phyloP scores from a whole-genome alignment of 2,329 filamentous ascomycete species.

The Botryotinia calthae region DNA sequence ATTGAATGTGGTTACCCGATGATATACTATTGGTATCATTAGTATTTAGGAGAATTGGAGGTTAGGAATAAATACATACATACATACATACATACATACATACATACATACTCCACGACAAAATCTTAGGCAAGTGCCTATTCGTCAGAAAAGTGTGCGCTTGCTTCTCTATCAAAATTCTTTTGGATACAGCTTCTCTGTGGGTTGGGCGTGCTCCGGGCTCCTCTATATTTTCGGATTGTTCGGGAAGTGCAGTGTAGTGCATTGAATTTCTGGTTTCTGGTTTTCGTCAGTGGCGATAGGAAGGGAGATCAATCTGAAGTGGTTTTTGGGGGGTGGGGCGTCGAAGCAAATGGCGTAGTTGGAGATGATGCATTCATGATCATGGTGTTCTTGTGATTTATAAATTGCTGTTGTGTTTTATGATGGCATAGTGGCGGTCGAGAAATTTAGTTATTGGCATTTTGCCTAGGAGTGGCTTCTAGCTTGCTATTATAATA shows the following conservation, averaged over 20 bases:
- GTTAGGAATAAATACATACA: no score
- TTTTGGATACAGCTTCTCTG: neutral
- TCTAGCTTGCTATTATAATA: neutral
- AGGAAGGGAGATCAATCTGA: neutral
- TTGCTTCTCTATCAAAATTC: rapidly evolving
- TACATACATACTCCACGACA: no score
- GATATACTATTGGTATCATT: no score
- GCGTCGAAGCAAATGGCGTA: neutral
- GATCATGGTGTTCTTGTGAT: neutral
- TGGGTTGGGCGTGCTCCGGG: rapidly evolving
- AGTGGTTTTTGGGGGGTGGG: neutral
- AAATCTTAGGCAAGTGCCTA: neutral
- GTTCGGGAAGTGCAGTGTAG: neutral
- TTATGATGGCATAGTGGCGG: neutral
- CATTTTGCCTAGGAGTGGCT: neutral
- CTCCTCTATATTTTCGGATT: neutral
- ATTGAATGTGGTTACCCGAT: no score
- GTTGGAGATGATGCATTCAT: neutral
- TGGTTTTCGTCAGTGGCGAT: neutral
- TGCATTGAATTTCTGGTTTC: neutral
- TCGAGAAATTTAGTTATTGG: neutral
- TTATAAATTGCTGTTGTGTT: neutral
- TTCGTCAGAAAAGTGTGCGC: rapidly evolving
- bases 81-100: no score
- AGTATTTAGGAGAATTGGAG: no score